Conservation (phyloP, 1,139 yeast genomes). For the Saccharomyces pastorianus region DNA sequence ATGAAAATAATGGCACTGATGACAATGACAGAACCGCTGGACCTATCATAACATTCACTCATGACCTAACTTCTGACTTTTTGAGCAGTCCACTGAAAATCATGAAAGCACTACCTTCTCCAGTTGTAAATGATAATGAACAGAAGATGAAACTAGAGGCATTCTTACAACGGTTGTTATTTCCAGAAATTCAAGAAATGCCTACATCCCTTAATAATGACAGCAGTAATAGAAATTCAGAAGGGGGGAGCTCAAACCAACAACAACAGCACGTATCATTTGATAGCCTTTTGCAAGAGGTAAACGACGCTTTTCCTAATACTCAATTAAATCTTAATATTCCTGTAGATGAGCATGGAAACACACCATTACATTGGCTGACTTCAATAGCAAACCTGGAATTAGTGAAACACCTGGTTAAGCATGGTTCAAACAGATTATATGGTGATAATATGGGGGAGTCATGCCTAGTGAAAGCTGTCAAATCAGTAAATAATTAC, state of each 20-base stretch:
- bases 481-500: slow-evolving; percentile 78
- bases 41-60: slow-evolving; percentile 15
- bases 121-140: slow-evolving; percentile 12
- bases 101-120: slow-evolving; percentile 2
- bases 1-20: not conserved
- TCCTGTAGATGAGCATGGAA: slow-evolving; percentile 87
- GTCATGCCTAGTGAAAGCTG: slow-evolving; percentile 81
- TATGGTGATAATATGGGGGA: slow-evolving; percentile 82
- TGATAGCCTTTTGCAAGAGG: slow-evolving; percentile 18
- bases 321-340: slow-evolving; percentile 57
- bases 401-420: slow-evolving; percentile 63
- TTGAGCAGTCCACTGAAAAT: slow-evolving; percentile 11
- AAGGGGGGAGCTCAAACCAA: not conserved
- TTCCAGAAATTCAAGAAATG: slow-evolving; percentile 20
- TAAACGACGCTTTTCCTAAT: slow-evolving; percentile 22
- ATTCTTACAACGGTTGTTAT: slow-evolving; percentile 26
- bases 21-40: slow-evolving; percentile 1
- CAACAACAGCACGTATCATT: slow-evolving; percentile 7
- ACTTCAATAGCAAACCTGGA: slow-evolving; percentile 78
- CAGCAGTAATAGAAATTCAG: not conserved
- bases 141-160: slow-evolving; percentile 27
- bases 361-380: slow-evolving; percentile 93
- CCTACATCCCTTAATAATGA: not conserved
- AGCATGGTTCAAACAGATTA: slow-evolving; percentile 55
- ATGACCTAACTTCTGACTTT: slow-evolving; percentile 16